Evolutionary conservation across 2,329 filamentous ascomycete species (phyloP), one percentile per base, ranked within the genome.

Genomic region (Colletotrichum coccodes): DNA sequence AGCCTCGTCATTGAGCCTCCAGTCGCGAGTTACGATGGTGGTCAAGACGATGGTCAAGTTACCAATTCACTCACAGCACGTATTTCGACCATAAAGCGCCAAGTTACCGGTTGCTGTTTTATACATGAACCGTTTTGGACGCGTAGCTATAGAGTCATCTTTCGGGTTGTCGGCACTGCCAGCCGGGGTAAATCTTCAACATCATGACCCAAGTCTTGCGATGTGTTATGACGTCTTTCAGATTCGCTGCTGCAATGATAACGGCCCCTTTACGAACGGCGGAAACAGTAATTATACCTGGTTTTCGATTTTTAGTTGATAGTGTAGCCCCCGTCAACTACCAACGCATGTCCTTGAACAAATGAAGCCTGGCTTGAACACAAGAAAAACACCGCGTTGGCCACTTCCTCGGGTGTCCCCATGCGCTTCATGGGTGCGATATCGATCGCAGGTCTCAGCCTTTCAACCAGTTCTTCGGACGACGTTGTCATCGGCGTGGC

Each of bases 281-380:
- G 12, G 12, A 12, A 42, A 4, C 21, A 4, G 16, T 12, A 21
- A 26, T 53, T 16, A 0, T 18, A n/a, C 26, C 8, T 12, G 2
- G 8, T 11, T 1, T 8, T 4, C 30, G 4, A 2, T 34, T 12
- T 5, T 63, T 73, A 83, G 61, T 82, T 83, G n/a, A 86, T 85
- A 2, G 82, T 80, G 73, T 87, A 87, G 2, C 85, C 85, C 8
- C 85, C 85, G 70, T 87, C 85, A 0, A 87, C 85, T 1, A 86
- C 82, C 71, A 87, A 73, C 0, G 85, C 84, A 74, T 85, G 81
- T 0, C 86, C 85, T 60, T 86, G 84, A 1, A 87, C 76, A 73
- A 87, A 88, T 0, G 83, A 85, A 1, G 85, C 83, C 42, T 83
- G 79, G 0, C 75, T 80, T 1, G 83, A 85, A 40, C 82, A 85